Conservation (phyloP, 495 filamentous ascomycete species). For the Hapsidospora chrysogenum region DNA sequence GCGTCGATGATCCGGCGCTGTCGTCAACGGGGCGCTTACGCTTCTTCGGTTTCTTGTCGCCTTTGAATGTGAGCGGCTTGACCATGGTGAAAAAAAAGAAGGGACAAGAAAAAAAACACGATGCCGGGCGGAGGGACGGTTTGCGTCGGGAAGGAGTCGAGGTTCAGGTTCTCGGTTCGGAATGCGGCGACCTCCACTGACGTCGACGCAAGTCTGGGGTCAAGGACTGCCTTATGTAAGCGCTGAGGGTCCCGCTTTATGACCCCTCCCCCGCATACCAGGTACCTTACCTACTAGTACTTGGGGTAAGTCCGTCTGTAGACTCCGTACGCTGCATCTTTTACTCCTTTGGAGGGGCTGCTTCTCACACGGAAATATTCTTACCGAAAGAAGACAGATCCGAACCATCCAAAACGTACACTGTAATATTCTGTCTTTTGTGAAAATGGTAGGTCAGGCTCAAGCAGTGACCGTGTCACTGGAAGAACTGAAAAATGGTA, state of each 20-base stretch:
- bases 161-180: neutral
- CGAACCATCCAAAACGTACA: no score
- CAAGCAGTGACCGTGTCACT: slow-evolving; percentile 35
- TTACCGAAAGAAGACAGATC: no score
- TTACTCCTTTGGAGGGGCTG: no score
- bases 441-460: slow-evolving; percentile 24
- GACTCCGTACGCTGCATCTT: no score
- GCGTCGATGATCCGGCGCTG: slow-evolving; percentile 23
- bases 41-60: slow-evolving; percentile 90
- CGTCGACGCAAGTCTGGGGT: neutral
- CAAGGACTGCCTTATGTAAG: slow-evolving; percentile 2
- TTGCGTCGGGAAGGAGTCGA: neutral
- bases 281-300: no score
- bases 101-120: no score
- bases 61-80: slow-evolving; percentile 85
- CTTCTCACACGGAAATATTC: no score
- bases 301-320: no score
- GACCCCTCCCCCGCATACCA: no score
- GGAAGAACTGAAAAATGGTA: slow-evolving; percentile 34
- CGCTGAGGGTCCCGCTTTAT: no score
- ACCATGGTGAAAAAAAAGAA: slow-evolving; percentile 45
- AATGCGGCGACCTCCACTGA: slow-evolving; percentile 1
- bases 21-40: slow-evolving; percentile 45
- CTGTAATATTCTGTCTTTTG: no score
- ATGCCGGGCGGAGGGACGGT: neutral